Evolutionary conservation across 192 early-diverging fungal species (phyloP).

Genomic region (Coemansia sp.): DNA sequence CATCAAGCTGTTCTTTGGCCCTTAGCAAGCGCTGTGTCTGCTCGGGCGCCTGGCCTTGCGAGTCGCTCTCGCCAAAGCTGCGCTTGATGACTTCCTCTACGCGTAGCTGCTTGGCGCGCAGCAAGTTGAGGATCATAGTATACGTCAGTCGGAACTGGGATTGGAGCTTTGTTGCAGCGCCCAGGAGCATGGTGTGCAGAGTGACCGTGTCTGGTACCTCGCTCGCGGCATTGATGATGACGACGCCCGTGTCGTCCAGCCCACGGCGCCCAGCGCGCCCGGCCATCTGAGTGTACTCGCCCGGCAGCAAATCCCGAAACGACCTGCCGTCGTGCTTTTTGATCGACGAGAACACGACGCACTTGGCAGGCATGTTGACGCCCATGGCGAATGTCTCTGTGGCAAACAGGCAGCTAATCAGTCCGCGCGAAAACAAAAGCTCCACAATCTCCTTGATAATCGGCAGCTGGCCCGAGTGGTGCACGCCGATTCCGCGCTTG

Average conservation of each 20-base stretch:
- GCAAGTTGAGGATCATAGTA: conserved; percentile 96
- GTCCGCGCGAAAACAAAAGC: conserved; percentile 85
- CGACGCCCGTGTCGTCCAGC: conserved; percentile 86
- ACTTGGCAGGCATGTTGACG: conserved; percentile 94
- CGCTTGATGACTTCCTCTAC: conserved; percentile 99
- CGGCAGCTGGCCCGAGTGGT: conserved; percentile 95
- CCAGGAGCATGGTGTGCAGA: conserved; percentile 82
- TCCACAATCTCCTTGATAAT: conserved; percentile 99
- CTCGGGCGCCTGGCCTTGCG: conserved; percentile 87
- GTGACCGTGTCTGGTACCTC: conserved; percentile 61
- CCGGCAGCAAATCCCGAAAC: conserved; percentile 87
- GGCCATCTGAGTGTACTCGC: conserved; percentile 99
- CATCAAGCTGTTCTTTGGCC: conserved; percentile 63
- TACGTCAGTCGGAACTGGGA: conserved; percentile 97
- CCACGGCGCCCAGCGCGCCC: conserved; percentile 96
- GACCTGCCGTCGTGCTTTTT: conserved; percentile 91
- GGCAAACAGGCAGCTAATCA: conserved; percentile 93
- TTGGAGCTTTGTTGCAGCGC: conserved; percentile 84
- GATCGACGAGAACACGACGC: conserved; percentile 90
- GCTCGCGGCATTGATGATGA: conserved; percentile 74
- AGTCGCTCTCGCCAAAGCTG: conserved; percentile 88
- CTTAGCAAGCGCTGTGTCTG: conserved; percentile 70
- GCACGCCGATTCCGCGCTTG: conserved; percentile 91
- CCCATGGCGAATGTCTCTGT: conserved; percentile 99
- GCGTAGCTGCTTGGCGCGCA: conserved; percentile 91